A percentile compares a stretch with the other conserved stretches of the same genome.
phyloP scores from a whole-genome alignment of 371 early-diverging fungal genomes.

The Coemansia sp. region DNA sequence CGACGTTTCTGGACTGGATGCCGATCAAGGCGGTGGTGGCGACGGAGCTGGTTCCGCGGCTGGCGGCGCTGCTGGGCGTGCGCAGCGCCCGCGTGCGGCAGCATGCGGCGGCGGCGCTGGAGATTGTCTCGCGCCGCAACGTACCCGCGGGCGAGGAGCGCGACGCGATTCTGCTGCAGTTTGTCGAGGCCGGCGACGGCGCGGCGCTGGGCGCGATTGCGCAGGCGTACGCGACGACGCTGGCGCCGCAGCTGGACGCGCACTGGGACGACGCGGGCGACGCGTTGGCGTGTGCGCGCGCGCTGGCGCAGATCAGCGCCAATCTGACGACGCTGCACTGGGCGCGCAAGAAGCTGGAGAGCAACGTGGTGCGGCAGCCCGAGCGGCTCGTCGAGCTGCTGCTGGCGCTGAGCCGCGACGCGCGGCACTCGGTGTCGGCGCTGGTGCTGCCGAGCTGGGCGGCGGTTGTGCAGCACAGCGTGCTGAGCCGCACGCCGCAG shows the following conservation, averaged over 20 bases:
- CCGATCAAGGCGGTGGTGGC: slow-evolving; percentile 29
- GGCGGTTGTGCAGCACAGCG: slow-evolving; percentile 21
- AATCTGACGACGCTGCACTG: slow-evolving; percentile 38
- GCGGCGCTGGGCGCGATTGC: slow-evolving; percentile 1
- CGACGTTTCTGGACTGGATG: slow-evolving; percentile 39
- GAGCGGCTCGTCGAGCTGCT: slow-evolving; percentile 28
- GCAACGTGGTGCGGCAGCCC: slow-evolving; percentile 3
- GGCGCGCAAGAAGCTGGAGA: slow-evolving; percentile 35
- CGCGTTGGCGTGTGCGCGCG: slow-evolving; percentile 20
- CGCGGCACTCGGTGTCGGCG: slow-evolving; percentile 27
- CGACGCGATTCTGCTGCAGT: slow-evolving; percentile 28
- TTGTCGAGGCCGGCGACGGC: slow-evolving; percentile 16
- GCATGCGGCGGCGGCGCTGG: slow-evolving; percentile 20
- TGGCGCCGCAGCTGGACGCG: slow-evolving; percentile 1
- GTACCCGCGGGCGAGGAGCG: slow-evolving; percentile 24
- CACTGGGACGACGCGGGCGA: slow-evolving; percentile 29
- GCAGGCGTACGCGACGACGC: slow-evolving; percentile 10
- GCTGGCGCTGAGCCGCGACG: slow-evolving; percentile 19
- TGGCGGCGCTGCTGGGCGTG: slow-evolving; percentile 21
- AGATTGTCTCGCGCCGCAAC: slow-evolving; percentile 29
- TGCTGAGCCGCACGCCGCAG: slow-evolving; percentile 16
- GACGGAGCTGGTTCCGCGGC: slow-evolving; percentile 16
- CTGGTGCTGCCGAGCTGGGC: slow-evolving; percentile 30
- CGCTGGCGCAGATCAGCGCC: slow-evolving; percentile 7
- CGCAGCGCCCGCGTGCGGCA: slow-evolving; percentile 22